These are phyloP conservation scores for Colletotrichum tropicicola DNA, from an alignment of 2,329 filamentous ascomycete genomes.

Conservation along the genomic window DNA sequence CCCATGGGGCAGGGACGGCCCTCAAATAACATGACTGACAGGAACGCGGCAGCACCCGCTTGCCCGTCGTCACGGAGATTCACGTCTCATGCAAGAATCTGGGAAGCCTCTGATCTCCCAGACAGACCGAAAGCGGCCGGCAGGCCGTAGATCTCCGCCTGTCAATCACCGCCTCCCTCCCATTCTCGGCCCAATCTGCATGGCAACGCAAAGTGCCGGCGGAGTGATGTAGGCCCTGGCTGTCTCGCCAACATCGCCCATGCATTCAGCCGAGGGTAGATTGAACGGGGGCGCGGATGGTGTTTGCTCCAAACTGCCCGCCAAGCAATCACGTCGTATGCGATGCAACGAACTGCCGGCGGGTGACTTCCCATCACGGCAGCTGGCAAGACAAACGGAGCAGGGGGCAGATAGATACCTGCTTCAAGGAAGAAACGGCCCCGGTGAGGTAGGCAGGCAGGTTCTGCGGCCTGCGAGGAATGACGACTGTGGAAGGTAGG, in stretches of 20 bases:
- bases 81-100: neutral
- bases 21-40: neutral
- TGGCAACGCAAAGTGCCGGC: conserved; percentile 4
- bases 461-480: neutral
- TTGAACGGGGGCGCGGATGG: neutral
- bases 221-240: neutral
- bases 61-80: neutral
- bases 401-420: neutral
- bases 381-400: conserved; percentile 21
- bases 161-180: neutral
- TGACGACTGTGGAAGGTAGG: neutral
- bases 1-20: neutral
- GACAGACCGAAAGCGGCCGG: conserved; percentile 15
- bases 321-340: conserved; percentile 25
- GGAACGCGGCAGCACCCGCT: neutral
- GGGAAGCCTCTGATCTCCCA: neutral
- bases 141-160: conserved; percentile 12
- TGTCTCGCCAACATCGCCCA: neutral
- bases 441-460: too few relatives aligned
- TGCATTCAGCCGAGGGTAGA: neutral
- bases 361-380: conserved; percentile 27
- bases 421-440: too few relatives aligned
- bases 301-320: neutral
- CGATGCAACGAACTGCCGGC: conserved; percentile 29
- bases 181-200: neutral